A percentile compares a stretch with the other conserved stretches of the same genome.
These are phyloP conservation scores for Citropsis articulata DNA, from an alignment of 345 rosid genomes.

Conservation along the genomic window DNA sequence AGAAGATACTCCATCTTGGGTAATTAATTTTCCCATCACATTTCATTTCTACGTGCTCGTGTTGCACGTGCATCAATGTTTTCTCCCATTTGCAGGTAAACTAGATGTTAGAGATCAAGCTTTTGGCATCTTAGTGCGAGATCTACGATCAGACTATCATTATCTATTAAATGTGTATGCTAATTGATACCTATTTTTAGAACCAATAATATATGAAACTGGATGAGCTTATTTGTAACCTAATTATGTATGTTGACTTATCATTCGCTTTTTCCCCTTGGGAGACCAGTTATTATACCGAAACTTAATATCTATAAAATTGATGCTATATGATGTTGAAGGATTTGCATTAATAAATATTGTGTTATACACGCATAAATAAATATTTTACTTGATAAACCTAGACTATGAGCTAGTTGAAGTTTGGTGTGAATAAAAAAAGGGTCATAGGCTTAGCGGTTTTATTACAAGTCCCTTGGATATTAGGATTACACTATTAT, in stretches of 20 bases:
- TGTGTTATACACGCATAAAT: too few relatives aligned
- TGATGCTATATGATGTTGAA: not conserved
- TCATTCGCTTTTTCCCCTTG: not conserved
- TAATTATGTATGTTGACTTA: not conserved
- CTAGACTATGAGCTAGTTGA: too few relatives aligned
- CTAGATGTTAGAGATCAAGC: not conserved
- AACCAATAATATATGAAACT: not conserved
- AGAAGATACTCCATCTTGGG: constrained; percentile 85
- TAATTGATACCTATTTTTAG: not conserved
- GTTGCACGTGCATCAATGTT: not conserved
- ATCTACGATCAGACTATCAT: not conserved
- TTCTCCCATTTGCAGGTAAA: constrained; percentile 16
- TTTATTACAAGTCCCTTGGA: too few relatives aligned
- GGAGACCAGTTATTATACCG: not conserved
- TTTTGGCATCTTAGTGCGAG: not conserved
- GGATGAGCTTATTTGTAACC: not conserved
- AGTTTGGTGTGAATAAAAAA: not conserved
- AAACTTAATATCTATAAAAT: not conserved
- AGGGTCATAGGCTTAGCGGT: not conserved
- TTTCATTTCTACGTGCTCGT: too few relatives aligned
- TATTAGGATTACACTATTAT: too few relatives aligned
- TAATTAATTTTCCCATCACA: constrained; percentile 2
- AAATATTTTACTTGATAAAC: not conserved
- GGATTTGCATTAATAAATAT: not conserved
- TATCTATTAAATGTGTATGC: not conserved